Evolutionary conservation across 306 rosid genomes (phyloP), one percentile per base, ranked within the genome.

Genomic region (Acacia crassicarpa): DNA sequence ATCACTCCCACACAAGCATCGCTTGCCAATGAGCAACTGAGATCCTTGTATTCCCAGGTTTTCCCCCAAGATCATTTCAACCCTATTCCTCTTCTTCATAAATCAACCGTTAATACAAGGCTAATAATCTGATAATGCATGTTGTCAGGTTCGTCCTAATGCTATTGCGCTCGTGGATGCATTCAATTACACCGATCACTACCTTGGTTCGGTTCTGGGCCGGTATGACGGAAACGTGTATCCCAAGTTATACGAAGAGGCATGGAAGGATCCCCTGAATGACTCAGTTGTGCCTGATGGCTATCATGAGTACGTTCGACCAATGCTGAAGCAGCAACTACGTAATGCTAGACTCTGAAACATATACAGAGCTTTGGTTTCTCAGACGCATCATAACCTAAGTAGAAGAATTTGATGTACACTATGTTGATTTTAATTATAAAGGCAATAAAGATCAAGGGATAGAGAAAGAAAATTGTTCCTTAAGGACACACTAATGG

Each of bases 231-330:
- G 99, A 43, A 83, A 95, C 78, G 99, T 95, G 84, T 95, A 95
- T 84, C 97, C 97, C n/a, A 92, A 89, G 32, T 90, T 95, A 75
- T 93, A 95, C 49, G 88, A 90, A 83, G 98, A 89, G 91, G 99
- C 99, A 9, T 93, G 98, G 99, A 92, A 95, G 85, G 99, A 95
- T 83, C 98, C 99, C 77, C 83, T 95, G 72, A 95, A 95, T 72
- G 99, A 93, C 66, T 83, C 93, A 4, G 89, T 94, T 16, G 91
- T 93, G 48, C 98, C 99, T 6, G 98, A 91, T 86, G 99, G 99
- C 69, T 93, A 83, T 77, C 88, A 84, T 16, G 94, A 93, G 82
- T 95, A 92, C 79, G 32, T 95, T 53, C 90, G 83, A 88, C 99
- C 99, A 5, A 41, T 95, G 91, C 88, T 95, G 83, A 95, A 90